A percentile compares a stretch with the other conserved stretches of the same genome.
Conservation (phyloP, 2,329 filamentous ascomycete species). For the Colletotrichum incanum region DNA sequence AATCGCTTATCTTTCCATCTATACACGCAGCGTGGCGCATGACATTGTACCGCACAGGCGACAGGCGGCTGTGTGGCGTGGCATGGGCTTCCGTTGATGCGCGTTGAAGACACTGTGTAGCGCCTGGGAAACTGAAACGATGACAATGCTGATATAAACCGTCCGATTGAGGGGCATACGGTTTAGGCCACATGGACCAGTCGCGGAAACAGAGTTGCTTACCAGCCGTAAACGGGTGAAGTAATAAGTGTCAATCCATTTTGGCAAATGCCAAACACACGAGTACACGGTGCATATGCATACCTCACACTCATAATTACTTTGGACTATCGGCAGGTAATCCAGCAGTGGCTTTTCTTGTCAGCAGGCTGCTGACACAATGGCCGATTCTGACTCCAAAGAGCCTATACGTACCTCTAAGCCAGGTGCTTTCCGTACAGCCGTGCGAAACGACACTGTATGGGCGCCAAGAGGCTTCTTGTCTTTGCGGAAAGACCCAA, state of each 20-base stretch:
- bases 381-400: background rate
- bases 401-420: background rate
- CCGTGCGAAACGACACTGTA: background rate
- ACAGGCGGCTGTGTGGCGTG: background rate
- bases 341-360: background rate
- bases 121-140: background rate
- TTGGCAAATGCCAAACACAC: background rate
- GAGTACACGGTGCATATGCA: background rate
- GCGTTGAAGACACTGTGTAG: background rate
- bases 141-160: background rate
- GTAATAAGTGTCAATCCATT: background rate
- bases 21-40: background rate
- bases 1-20: background rate
- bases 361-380: background rate
- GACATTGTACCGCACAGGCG: background rate
- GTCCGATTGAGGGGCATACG: background rate
- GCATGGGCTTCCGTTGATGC: background rate
- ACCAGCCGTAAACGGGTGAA: background rate
- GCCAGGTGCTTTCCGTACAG: background rate
- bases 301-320: background rate
- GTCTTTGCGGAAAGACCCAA: background rate
- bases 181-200: background rate
- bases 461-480: background rate
- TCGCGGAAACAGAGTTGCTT: no score
- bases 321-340: background rate